Evolutionary conservation across 106 monocot species (phyloP), one percentile per base, ranked within the genome.

Genomic region (Narthecium ossifragum): DNA sequence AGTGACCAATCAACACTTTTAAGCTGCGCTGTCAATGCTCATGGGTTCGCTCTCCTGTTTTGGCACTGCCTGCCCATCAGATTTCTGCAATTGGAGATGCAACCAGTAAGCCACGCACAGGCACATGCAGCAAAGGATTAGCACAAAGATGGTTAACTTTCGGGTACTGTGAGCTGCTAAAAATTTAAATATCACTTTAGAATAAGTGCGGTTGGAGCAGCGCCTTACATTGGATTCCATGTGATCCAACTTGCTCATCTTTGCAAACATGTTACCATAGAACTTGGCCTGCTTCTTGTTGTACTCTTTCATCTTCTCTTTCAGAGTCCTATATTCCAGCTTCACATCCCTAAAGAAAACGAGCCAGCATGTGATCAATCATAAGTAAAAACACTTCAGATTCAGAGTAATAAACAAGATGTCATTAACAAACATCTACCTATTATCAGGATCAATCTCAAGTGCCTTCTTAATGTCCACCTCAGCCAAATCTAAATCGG

Each of bases 401-500:
- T 18, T 3, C 18, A 17, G 43, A 43, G 2, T 6, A 43, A 13
- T 18, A 11, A 17, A 17, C 10, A 17, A 43, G n/a, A n/a, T 17
- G 12, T 17, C 43, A 43, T 17, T 43, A 13, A 43, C 2, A 10
- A 28, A 55, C 11, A 4, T 17, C 36, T 58, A 77, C 90, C 81
- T 79, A 60, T 90, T 90, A 47, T 85, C 64, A 18, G 90, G 90
- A 39, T 90, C 85, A 31, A 90, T 90, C 46, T 90, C 90, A 14
- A 90, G 78, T 14, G 90, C 84, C 41, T 78, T 90, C 78, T 90
- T 90, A 17, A 90, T 78, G 58, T 92, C 86, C 46, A 72, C 15
- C 69, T 92, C 92, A 10, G 92, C 86, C 71, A 92, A 73, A 53
- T 92, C 92, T 18, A 92, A 63, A 66, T 92, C 92, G 32, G 74